Percentiles rank a stretch among this genome's conserved stretches.
Conservation (phyloP, 768 basidiomycete genomes). For the Tephrocybe sp. region DNA sequence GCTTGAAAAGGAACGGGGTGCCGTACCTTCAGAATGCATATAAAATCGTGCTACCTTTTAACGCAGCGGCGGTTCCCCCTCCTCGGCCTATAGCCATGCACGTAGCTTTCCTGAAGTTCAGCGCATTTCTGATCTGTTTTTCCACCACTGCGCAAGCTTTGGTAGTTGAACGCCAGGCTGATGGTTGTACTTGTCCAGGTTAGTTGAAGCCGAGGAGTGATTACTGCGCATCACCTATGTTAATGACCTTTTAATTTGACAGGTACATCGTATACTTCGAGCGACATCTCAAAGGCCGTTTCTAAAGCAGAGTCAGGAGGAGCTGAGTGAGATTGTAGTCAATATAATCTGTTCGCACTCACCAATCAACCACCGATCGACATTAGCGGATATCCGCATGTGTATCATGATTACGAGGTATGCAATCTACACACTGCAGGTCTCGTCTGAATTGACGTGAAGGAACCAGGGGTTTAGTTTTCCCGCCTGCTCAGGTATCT, state of each 20-base stretch:
- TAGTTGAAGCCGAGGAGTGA: background rate
- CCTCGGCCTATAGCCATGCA: background rate
- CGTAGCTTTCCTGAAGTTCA: background rate
- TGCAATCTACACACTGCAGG: no score
- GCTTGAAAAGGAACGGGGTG: no score
- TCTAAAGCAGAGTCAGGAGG: conserved; percentile 20
- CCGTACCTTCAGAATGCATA: no score
- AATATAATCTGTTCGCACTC: no score
- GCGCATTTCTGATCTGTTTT: conserved; percentile 6
- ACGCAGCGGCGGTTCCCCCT: no score
- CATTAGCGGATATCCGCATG: background rate
- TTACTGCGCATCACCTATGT: background rate
- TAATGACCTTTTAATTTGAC: background rate
- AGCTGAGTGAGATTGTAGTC: conserved; percentile 16
- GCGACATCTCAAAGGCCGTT: conserved; percentile 21
- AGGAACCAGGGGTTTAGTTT: conserved; percentile 29
- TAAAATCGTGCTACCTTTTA: background rate
- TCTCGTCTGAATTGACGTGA: no score
- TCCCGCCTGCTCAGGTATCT: conserved; percentile 22
- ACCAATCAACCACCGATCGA: background rate
- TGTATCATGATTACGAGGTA: background rate
- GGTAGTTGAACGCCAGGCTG: conserved; percentile 19
- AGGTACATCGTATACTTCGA: conserved; percentile 16
- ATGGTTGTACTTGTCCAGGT: conserved; percentile 25
- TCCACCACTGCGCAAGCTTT: conserved; percentile 14